A percentile compares a stretch with the other conserved stretches of the same genome.
Evolutionary conservation across 1,284 basidiomycete genomes (phyloP).

Genomic region (Cystobasidiaceae sp.): DNA sequence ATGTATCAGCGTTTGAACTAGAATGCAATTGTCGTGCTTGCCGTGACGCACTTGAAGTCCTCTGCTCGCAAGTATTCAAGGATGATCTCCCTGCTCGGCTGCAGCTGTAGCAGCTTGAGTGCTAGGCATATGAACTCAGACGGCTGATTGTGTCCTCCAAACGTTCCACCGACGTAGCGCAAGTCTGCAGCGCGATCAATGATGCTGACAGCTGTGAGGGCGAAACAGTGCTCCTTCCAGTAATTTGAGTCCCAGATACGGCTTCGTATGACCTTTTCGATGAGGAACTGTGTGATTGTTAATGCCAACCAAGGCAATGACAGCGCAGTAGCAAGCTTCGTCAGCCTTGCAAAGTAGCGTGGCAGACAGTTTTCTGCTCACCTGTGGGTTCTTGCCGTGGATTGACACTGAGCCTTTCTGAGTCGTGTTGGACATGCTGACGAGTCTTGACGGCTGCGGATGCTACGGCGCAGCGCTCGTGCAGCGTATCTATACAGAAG

Average conservation of each 20-base stretch:
- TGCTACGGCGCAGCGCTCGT: no score
- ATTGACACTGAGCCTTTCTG: slow-evolving; percentile 70
- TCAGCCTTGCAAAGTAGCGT: background rate
- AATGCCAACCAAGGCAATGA: background rate
- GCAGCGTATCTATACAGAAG: no score
- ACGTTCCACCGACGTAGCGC: slow-evolving; percentile 83
- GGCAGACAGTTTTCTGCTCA: slow-evolving; percentile 45
- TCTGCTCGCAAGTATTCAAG: slow-evolving; percentile 90
- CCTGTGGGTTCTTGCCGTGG: slow-evolving; percentile 92
- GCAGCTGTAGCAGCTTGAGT: slow-evolving; percentile 90
- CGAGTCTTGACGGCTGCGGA: no score
- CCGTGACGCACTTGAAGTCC: slow-evolving; percentile 82
- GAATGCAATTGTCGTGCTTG: background rate
- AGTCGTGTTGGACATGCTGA: slow-evolving; percentile 80
- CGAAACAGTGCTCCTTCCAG: slow-evolving; percentile 60
- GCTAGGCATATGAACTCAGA: slow-evolving; percentile 87
- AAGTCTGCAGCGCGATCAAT: slow-evolving; percentile 87
- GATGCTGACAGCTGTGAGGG: slow-evolving; percentile 69
- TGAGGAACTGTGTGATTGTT: slow-evolving; percentile 62
- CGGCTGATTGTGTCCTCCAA: slow-evolving; percentile 76
- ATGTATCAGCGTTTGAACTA: background rate
- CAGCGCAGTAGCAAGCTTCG: background rate
- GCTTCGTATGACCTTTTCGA: slow-evolving; percentile 92
- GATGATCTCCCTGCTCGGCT: slow-evolving; percentile 93
- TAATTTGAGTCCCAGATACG: slow-evolving; percentile 92